Evolutionary conservation across 345 rosid genomes (phyloP).

Genomic region (Salix caprea): DNA sequence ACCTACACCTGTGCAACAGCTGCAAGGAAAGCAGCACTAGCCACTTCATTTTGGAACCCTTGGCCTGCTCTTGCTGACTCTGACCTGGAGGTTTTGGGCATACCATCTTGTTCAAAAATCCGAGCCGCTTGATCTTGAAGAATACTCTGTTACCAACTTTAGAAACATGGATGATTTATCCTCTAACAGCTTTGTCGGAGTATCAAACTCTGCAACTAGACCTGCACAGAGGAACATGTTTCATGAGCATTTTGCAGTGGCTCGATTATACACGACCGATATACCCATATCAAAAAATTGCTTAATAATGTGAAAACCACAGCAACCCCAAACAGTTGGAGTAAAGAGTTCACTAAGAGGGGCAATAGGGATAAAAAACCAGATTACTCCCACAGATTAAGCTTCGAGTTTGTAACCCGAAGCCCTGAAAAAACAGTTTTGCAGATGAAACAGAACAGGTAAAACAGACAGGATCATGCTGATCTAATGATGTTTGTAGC

Average conservation of each 20-base stretch:
- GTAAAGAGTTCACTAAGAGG: too few species aligned
- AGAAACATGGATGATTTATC: slow-evolving; percentile 92
- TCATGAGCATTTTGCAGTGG: neutral
- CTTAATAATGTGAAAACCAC: too few species aligned
- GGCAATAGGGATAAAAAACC: too few species aligned
- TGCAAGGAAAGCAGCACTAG: slow-evolving; percentile 11
- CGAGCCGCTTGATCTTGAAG: slow-evolving; percentile 91
- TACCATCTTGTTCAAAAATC: slow-evolving; percentile 49
- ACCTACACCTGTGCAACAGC: slow-evolving; percentile 12
- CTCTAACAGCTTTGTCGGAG: slow-evolving; percentile 72
- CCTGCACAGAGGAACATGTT: slow-evolving; percentile 44
- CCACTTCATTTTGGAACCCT: slow-evolving; percentile 3
- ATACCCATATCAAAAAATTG: too few species aligned
- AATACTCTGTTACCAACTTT: slow-evolving; percentile 85
- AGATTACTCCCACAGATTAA: too few species aligned
- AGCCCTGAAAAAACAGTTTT: too few species aligned
- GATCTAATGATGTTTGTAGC: too few species aligned
- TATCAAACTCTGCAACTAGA: slow-evolving; percentile 86
- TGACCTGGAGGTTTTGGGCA: slow-evolving; percentile 19
- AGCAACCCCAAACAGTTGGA: too few species aligned
- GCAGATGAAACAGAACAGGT: too few species aligned
- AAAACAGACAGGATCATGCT: too few species aligned
- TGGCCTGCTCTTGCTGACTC: slow-evolving; percentile 17
- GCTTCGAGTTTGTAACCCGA: too few species aligned
- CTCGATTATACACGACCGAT: too few species aligned